Base-by-base conservation (phyloP, 2,329 filamentous ascomycete species). In the Fusarium sulawesiense region DNA sequence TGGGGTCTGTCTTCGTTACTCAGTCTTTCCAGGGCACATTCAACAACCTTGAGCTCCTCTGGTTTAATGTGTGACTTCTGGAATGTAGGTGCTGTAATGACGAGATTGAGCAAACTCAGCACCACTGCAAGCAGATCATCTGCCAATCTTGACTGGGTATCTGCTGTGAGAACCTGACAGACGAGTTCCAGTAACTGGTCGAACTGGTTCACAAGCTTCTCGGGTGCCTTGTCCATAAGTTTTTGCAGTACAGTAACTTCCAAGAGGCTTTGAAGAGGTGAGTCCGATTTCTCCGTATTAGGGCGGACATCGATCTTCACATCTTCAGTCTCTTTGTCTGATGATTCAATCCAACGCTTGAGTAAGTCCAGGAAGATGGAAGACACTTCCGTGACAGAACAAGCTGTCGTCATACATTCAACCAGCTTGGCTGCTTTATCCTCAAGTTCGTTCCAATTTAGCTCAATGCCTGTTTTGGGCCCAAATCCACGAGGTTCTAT, bases 141-240 rank as follows among this genome's bases (percentile, higher is more conserved):
- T 18, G 81, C 82, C 4, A 81, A 77, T 5, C 78, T 61, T 1
- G 81, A 78, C 6, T 80, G 79, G 9, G 82, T 78, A 32, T 84
- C 82, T 18, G 83, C 82, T 7, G 80, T 78, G 2, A 93, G 77
- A 0, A 93, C 83, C 58, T 91, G 86, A 53, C 83, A 83, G 50
- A 91, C 85, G 3, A 94, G 83, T 47, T 89, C 86, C 3, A 93
- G 80, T 9, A 92, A 83, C 70, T 92, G 88, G 45, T 85, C 85
- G 4, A 91, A 90, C 60, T 89, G 86, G 32, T 84, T 85, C 30
- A 91, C 86, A 14, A 93, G 83, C 66, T 87, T 89, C 23, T 90
- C 86, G 2, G 89, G 86, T 47, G 90, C 85, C 47, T 82, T 84
- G 25, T 87, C 86, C 78, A 93, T 88, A 79, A 93, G 84, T 34